phyloP scores from a whole-genome alignment of 2,329 filamentous ascomycete species.

The Pyrenophora seminiperda region DNA sequence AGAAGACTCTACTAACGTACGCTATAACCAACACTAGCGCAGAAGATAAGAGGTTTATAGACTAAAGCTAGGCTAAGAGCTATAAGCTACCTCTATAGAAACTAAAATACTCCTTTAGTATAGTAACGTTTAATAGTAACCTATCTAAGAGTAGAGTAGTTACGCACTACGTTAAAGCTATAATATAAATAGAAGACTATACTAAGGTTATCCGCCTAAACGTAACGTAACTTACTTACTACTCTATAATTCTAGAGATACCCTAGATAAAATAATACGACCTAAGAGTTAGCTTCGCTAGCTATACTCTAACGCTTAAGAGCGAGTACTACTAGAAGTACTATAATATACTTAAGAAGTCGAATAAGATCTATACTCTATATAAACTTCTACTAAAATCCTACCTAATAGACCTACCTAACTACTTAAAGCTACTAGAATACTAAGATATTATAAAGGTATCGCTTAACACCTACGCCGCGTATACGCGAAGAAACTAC shows the following conservation, averaged over 20 bases:
- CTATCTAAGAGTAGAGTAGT: neutral
- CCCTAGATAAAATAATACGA: neutral
- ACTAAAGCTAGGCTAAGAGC: neutral
- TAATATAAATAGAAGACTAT: neutral
- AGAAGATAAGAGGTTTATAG: neutral
- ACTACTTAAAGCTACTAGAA: no score
- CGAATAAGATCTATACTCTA: no score
- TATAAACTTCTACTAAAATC: no score
- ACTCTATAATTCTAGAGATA: neutral
- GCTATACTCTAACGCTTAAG: no score
- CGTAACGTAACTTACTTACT: no score
- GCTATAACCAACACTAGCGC: neutral
- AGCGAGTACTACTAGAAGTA: no score
- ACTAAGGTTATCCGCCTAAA: neutral
- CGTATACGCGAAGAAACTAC: neutral
- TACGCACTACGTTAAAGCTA: conserved; percentile 1
- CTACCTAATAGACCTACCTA: no score
- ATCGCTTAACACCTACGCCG: neutral
- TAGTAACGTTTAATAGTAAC: neutral
- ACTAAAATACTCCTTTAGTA: no score
- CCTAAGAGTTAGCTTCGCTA: neutral
- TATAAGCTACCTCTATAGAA: no score
- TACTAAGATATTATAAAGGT: conserved; percentile 1
- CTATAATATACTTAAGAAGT: no score
- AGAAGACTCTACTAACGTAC: neutral